Base-by-base conservation (phyloP, 2,329 filamentous ascomycete genomes). In the Colletotrichum echinochloae region DNA sequence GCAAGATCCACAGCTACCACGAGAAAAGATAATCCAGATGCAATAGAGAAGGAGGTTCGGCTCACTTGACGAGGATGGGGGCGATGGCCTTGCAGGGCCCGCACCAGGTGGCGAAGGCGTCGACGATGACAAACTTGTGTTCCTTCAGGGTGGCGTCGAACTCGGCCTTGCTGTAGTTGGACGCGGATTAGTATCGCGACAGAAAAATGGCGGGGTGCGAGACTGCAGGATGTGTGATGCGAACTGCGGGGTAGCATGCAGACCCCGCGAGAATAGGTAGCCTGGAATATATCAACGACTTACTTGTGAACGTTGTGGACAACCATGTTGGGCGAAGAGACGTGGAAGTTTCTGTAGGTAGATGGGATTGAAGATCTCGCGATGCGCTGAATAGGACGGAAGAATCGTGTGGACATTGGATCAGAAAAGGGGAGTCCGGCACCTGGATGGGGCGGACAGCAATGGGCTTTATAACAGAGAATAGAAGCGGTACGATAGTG, bases 61-160 rank as follows among this genome's bases (percentile, higher is more conserved):
- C 89, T 79, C 82, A 91, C 87, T 91, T 86, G 76, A 87, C 87
- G 68, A 97, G 85, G 73, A 90, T 82, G 70, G 95, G 95, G 23
- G 94, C 89, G 77, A 98, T 96, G 77, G 91, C 88, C 87, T 95
- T 97, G 92, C 95, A 98, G 71, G 95, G 95, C 71, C 94, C 94
- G 86, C 95, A 98, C 95, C 95, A 98, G 73, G 86, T 90, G 66
- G 95, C 95, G 82, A 92, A 94, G 85, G 90, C 94, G 85, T 98
- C 95, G 77, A 98, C 84, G 72, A 98, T 84, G 75, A 97, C 88
- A 74, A 92, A 81, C 63, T 86, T 86, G 77, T 89, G n/a, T 76
- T 83, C 77, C 65, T 83, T 79, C 70, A 91, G 76, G 67, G 87
- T 87, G 39, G 80, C 77, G 65, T 88, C 79, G 81, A 89, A 94